phyloP scores from a whole-genome alignment of 2,329 filamentous ascomycete genomes.

The Hypoxylon sp. region DNA sequence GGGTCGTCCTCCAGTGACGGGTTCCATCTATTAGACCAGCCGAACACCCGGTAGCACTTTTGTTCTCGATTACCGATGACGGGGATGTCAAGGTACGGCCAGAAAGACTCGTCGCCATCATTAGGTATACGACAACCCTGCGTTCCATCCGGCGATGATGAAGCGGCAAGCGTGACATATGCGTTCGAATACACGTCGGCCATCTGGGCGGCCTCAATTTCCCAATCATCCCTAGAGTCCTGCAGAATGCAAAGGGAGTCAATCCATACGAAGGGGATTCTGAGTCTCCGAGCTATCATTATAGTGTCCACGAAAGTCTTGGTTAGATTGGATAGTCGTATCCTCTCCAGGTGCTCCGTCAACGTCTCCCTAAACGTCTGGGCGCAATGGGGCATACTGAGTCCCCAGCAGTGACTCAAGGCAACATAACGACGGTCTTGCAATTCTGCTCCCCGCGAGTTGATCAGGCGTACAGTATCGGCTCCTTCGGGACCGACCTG shows the following conservation, averaged over 20 bases:
- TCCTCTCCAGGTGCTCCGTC: not conserved
- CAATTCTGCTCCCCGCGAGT: not conserved
- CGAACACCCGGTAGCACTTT: not conserved
- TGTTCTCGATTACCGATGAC: not conserved
- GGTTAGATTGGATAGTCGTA: not conserved
- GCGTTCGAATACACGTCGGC: conserved; percentile 15
- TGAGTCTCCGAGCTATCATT: conserved; percentile 3
- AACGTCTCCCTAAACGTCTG: conserved; percentile 11
- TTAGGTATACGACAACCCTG: conserved; percentile 6
- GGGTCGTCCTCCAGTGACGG: conserved; percentile 4
- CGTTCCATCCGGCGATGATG: conserved; percentile 8
- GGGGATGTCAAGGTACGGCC: conserved; percentile 4
- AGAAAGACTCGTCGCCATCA: not conserved
- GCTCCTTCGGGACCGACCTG: conserved; percentile 3
- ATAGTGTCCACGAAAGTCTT: conserved; percentile 18
- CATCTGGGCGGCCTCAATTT: conserved; percentile 24
- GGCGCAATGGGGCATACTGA: conserved; percentile 13
- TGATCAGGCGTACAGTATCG: conserved; percentile 1
- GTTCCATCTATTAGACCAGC: not conserved
- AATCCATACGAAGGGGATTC: conserved; percentile 15
- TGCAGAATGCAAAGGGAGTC: conserved; percentile 23
- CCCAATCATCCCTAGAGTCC: conserved; percentile 20
- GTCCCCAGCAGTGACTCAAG: conserved; percentile 16
- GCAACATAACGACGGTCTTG: conserved; percentile 12
- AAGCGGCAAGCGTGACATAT: conserved; percentile 14